Percentiles rank a stretch among this genome's conserved stretches.
Evolutionary conservation across 1,284 basidiomycete species (phyloP).

Genomic region (Tilletia walkeri): DNA sequence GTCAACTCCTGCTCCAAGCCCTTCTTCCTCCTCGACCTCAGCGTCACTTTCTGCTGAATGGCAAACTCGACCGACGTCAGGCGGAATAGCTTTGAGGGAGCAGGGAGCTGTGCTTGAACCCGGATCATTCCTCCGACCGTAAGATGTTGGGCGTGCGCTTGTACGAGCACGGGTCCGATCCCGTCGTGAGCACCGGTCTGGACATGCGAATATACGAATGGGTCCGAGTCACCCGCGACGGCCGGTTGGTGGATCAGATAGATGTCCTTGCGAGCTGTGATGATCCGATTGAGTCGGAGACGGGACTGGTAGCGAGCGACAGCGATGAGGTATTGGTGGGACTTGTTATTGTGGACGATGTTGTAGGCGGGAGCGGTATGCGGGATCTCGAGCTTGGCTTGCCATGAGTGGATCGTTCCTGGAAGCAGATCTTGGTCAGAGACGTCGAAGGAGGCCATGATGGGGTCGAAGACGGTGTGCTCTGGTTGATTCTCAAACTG

Average conservation of each 20-base stretch:
- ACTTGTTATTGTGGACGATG: background rate
- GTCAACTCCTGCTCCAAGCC: background rate
- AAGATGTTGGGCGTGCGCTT: background rate
- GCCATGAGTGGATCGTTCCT: background rate
- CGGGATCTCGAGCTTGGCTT: background rate
- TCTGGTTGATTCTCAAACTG: background rate
- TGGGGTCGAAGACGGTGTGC: conserved; percentile 1
- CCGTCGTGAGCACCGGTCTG: conserved; percentile 8
- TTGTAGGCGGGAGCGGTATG: background rate
- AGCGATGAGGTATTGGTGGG: background rate
- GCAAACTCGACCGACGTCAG: background rate
- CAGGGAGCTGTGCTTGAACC: background rate
- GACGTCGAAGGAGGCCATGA: background rate
- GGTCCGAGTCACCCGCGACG: background rate
- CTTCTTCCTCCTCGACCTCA: background rate
- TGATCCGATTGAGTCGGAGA: background rate
- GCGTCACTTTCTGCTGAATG: background rate
- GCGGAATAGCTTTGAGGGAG: background rate
- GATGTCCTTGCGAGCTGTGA: background rate
- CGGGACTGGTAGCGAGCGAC: background rate
- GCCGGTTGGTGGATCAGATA: background rate
- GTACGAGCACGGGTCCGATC: conserved; percentile 3
- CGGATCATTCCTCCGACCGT: background rate
- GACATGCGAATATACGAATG: background rate
- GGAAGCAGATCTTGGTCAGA: background rate